phyloP scores from a whole-genome alignment of 1,284 basidiomycete species.

The Laetiporus sulphureus region DNA sequence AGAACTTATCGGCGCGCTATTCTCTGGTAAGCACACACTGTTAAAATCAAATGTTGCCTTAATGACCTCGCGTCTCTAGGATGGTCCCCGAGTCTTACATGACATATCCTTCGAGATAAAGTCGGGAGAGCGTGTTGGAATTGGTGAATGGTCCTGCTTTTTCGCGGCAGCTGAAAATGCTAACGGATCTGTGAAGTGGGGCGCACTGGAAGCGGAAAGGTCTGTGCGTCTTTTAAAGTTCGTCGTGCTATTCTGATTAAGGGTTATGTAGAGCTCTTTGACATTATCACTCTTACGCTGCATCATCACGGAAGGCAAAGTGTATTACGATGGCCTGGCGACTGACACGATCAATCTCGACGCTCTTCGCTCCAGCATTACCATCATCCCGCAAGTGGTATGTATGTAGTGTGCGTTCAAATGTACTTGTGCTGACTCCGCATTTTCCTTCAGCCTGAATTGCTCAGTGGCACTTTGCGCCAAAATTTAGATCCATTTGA shows the following conservation, averaged over 20 bases:
- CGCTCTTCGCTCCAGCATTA: slow-evolving; percentile 40
- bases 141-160: slow-evolving; percentile 23
- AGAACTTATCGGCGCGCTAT: slow-evolving; percentile 54
- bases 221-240: slow-evolving; percentile 9
- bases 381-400: slow-evolving; percentile 40
- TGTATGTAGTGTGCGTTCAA: slow-evolving; percentile 4
- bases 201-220: slow-evolving; percentile 72
- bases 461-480: slow-evolving; percentile 29
- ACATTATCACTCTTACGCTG: slow-evolving; percentile 36
- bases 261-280: slow-evolving; percentile 25
- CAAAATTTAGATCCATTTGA: slow-evolving; percentile 42
- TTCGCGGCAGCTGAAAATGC: neutral
- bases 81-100: slow-evolving; percentile 40
- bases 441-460: slow-evolving; percentile 31
- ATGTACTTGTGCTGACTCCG: neutral
- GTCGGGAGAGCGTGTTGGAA: slow-evolving; percentile 49
- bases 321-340: slow-evolving; percentile 28
- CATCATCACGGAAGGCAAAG: slow-evolving; percentile 41
- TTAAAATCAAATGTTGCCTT: neutral
- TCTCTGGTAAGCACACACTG: slow-evolving; percentile 24
- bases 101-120: slow-evolving; percentile 41
- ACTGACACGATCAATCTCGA: slow-evolving; percentile 54
- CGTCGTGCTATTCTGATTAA: neutral
- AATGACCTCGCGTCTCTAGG: slow-evolving; percentile 13
- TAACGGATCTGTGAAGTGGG: slow-evolving; percentile 32